Evolutionary conservation across 345 rosid genomes (phyloP), one percentile per base, ranked within the genome.

Genomic region (Carallia pectinifolia): DNA sequence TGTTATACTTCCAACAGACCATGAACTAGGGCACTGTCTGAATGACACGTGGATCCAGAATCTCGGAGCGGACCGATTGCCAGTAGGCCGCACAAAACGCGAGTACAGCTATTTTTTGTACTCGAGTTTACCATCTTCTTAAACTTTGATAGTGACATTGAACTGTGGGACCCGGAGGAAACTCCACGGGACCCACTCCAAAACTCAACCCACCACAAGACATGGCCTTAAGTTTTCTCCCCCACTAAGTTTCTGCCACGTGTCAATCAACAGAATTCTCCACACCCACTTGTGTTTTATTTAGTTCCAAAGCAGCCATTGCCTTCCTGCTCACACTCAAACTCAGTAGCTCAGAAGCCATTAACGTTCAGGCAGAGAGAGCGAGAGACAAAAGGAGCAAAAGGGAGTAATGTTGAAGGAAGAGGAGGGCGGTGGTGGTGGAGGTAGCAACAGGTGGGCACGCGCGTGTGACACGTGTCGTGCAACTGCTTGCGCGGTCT

Each of bases 391-490:
- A 39, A 65, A 10, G 7, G 27, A 13, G 16, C 30, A 23, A 6
- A 6, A 37, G 6, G 2, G 1, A 58, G 60, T 38, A 5, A 92
- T 89, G 98, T 69, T 93, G 88, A 90, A 89, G 76, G 77, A 87
- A 39, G 96, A 86, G 69, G 23, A 23, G 23, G 69, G 19, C 30
- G 69, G 73, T 34, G 79, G 72, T 23, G 65, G 75, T 6, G 78
- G 74, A 3, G 39, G 66, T 15, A 69, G 74, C 29, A 83, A 77
- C 80, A 75, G 65, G 19, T 87, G 95, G 93, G 86, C 87, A 18
- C 87, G 91, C 12, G 73, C 53, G 1, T 93, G 98, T 40, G 97
- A 87, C 77, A 87, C 91, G 0, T 93, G 98, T 75, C 71, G 80
- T 17, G 85, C 93, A 8, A 88, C 90, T 0, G 86, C 96, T 2